Evolutionary conservation across 1,284 basidiomycete species (phyloP), one percentile per base, ranked within the genome.

Genomic region (Abortiporus biennis): DNA sequence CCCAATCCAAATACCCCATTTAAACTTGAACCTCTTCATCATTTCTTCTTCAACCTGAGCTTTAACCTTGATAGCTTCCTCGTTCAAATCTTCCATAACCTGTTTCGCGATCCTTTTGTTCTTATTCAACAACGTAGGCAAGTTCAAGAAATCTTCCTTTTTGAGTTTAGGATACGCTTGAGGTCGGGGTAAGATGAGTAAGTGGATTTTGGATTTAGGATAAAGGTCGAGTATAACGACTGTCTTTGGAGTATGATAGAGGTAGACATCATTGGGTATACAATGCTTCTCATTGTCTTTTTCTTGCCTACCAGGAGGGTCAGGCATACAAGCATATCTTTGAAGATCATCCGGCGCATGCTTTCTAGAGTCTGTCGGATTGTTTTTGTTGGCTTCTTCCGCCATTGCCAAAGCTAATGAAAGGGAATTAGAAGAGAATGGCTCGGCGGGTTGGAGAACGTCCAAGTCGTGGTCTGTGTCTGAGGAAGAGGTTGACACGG

Each of bases 181-280:
- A 47, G 76, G 44, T 55, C 85, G 78, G 29, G 90, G 90, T 12
- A 92, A 65, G 43, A 92, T 62, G 32, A 92, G 73, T 54, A 89
- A 84, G 61, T 95, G 92, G 59, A 89, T 92, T 42, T 76, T 80
- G 1, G 86, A 74, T 66, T 97, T 97, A 5, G 89, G 89, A 58
- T 74, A 96, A 15, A 72, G 76, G 65, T 97, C 93, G 56, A 84
- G 91, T 40, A 97, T 74, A 2, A 85, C 86, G 31, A 93, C 54
- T 1, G 81, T 78, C 39, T 67, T 67, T 2, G 69, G 61, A 9
- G 76, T 78, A 47, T 78, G 68, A n/a, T 72, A 63, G 48, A 92
- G 80, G 13, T 83, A 69, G 21, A 86, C 56, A 0, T 78, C 75
- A 0, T 71, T 53, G 0, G 87, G 79, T 4, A 92, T 29, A n/a